A percentile compares a stretch with the other conserved stretches of the same genome.
phyloP scores from a whole-genome alignment of 176 grass and related monocot species.

The Oryza coarctata region DNA sequence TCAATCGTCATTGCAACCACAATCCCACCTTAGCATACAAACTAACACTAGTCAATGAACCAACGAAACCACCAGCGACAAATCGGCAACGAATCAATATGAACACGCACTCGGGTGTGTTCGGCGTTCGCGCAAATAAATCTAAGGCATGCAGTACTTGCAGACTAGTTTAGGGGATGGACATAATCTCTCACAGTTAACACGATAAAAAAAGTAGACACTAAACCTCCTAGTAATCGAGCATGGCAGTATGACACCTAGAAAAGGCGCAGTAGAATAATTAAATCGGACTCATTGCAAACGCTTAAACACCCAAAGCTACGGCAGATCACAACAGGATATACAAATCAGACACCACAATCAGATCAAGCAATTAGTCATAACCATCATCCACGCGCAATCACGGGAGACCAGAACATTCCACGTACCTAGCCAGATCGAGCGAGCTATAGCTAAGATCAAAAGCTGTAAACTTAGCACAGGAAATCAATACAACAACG shows the following conservation, averaged over 20 bases:
- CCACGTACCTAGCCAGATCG: constrained; percentile 20
- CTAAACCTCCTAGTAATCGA: neutral
- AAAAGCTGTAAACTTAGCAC: constrained; percentile 6
- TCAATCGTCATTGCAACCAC: neutral
- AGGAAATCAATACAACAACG: constrained; percentile 2
- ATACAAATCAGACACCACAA: neutral
- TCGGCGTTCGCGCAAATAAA: neutral
- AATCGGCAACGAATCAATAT: neutral
- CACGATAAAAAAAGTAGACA: neutral
- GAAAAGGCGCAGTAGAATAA: neutral
- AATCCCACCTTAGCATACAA: neutral
- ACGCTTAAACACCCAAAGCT: neutral
- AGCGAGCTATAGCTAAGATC: neutral
- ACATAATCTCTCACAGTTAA: neutral
- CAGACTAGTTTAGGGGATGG: neutral
- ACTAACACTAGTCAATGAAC: neutral
- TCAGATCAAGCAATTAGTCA: constrained; percentile 1
- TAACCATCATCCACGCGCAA: neutral
- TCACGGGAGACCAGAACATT: constrained; percentile 10
- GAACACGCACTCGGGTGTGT: neutral
- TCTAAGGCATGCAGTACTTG: neutral
- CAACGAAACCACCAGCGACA: neutral
- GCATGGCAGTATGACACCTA: neutral
- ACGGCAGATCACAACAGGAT: neutral
- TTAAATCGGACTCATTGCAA: neutral